Conservation (phyloP, 495 filamentous ascomycete genomes). For the Penicillium maclennaniae region DNA sequence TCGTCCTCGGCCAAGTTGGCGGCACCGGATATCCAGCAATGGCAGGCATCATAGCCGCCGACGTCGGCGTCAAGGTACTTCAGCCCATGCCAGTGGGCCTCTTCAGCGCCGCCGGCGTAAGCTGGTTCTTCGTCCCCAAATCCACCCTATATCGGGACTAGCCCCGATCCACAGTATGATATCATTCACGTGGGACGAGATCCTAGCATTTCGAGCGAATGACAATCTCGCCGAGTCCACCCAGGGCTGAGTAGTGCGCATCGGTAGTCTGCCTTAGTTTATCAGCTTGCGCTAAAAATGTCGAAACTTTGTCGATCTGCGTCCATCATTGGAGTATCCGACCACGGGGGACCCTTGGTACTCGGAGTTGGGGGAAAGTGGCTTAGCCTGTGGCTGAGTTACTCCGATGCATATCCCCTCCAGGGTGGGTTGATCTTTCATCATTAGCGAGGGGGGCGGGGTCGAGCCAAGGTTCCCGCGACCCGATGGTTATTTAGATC, state of each 20-base stretch:
- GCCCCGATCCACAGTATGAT: neutral
- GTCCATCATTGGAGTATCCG: no score
- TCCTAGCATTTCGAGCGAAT: neutral
- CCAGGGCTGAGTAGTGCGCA: no score
- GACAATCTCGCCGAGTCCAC: neutral
- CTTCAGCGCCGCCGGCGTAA: conserved; percentile 25
- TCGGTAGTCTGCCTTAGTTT: no score
- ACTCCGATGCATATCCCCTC: no score
- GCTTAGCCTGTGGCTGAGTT: no score
- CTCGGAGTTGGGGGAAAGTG: no score
- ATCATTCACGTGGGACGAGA: neutral
- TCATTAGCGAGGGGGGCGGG: neutral
- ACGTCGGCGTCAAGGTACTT: conserved; percentile 26
- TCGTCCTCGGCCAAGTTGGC: conserved; percentile 28
- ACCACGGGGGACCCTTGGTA: no score
- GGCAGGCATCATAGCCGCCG: conserved; percentile 24
- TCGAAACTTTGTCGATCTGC: no score
- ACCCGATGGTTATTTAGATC: neutral
- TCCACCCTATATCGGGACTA: neutral
- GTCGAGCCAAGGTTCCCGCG: neutral
- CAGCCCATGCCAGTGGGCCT: conserved; percentile 32
- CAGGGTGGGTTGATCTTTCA: no score
- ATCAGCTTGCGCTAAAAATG: no score
- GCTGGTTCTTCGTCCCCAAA: conserved; percentile 40
- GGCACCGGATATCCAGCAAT: conserved; percentile 29